These are phyloP conservation scores for Lanmaoa rubissima DNA, from an alignment of 768 basidiomycete genomes.

Conservation along the genomic window DNA sequence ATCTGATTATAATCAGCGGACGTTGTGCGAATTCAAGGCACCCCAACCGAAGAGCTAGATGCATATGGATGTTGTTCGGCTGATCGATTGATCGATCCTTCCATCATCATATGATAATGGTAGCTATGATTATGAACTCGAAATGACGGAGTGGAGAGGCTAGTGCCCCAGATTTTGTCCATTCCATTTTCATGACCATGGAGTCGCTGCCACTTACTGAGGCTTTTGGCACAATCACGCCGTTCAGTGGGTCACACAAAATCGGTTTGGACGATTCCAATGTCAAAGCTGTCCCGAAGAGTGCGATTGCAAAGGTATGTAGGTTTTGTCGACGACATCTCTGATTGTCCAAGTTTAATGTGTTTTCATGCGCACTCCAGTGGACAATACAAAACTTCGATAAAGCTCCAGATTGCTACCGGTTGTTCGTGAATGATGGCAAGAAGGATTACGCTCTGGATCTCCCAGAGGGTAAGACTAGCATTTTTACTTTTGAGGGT, in stretches of 20 bases:
- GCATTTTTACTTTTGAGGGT: not conserved
- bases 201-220: not conserved
- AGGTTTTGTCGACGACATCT: not conserved
- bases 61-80: not conserved
- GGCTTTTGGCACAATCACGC: slow-evolving; percentile 4
- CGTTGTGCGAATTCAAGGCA: too few species aligned
- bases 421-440: slow-evolving; percentile 11
- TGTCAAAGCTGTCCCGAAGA: slow-evolving; percentile 3
- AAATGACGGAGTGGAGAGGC: not conserved
- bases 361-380: not conserved
- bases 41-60: too few species aligned
- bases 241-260: not conserved
- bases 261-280: not conserved
- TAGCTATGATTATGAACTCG: not conserved
- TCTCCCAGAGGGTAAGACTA: not conserved
- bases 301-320: not conserved
- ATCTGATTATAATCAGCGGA: too few species aligned
- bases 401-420: slow-evolving; percentile 4
- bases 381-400: slow-evolving; percentile 12
- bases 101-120: too few species aligned
- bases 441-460: slow-evolving; percentile 3
- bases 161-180: too few species aligned
- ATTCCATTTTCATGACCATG: not conserved
- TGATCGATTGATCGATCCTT: not conserved
- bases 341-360: not conserved